Evolutionary conservation across 352 stramenopile genomes (phyloP), one percentile per base, ranked within the genome.

Genomic region (Poterioochromonas sp.): DNA sequence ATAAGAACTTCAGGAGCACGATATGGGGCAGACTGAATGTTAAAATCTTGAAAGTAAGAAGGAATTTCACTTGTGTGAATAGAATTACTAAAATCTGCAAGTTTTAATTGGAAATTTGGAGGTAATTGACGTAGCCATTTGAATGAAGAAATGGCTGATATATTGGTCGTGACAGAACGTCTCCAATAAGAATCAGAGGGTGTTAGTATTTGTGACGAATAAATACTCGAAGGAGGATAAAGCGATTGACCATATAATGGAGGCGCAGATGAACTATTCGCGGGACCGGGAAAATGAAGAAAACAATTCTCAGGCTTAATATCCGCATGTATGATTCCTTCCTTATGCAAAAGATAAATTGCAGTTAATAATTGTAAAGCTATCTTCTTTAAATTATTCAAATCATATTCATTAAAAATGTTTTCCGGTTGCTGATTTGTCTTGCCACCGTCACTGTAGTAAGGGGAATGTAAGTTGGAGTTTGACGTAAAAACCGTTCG

Each of bases 221-320:
- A n/a, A n/a, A n/a, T n/a, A n/a, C n/a, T n/a, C n/a, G n/a, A n/a
- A n/a, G n/a, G n/a, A n/a, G n/a, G n/a, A n/a, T n/a, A n/a, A n/a
- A n/a, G n/a, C 15, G 15, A 15, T 26, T 58, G 47, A 15, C 26
- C 15, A 58, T 26, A 15, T 26, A 26, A 15, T 58, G 47, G 47
- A 26, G 47, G 15, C 47, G 26, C 26, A 58, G 15, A 26, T 58
- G 47, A 58, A 32, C 3, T 32, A 47, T 47, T 29, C 5, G 34
- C 11, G n/a, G n/a, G n/a, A n/a, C n/a, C n/a, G n/a, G n/a, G n/a
- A n/a, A n/a, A n/a, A 22, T 40, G 2, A 29, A 71, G 2, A 29
- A 71, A 71, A 29, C 62, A 71, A 71, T 71, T 71, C 32, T 71
- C 62, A 71, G 62, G 62, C 32, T 71, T 71, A n/a, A 71, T 12